Base-by-base conservation (phyloP, 208 protist genomes). In the Wallacemonas sp. region DNA sequence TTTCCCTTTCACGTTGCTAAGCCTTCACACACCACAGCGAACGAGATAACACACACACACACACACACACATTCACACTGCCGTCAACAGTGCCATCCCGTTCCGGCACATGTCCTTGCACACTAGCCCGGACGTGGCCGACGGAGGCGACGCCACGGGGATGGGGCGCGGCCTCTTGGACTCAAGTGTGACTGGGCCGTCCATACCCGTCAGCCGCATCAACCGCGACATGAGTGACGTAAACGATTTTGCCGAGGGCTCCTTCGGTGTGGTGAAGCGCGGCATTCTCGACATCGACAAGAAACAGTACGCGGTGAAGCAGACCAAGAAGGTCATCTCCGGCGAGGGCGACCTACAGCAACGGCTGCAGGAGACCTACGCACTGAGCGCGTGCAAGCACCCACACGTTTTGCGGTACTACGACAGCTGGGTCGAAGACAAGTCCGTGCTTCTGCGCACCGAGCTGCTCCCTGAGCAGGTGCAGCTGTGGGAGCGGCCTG, bases 361-460 rank as follows among this genome's bases (percentile, higher is more conserved):
- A 46, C 72, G 79, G 10, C 66, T 96, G 55, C 87, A 92, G 53
- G 90, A 96, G 62, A 76, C 89, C 19, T 92, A 91, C 59, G 80
- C 81, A 0, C 76, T 94, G 5, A 88, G 81, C 58, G 78, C 81
- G 8, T 85, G 82, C 69, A 73, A 69, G 30, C 87, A 87, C 61
- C 81, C 76, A 0, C 76, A 93, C 64, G 85, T 97, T 42, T 68
- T 97, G 26, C 76, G 83, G 27, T 97, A 97, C 72, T 91, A 83
- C 61, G 78, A 93, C 52, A 78, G 65, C 27, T 97, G 92, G 92
- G 73, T 94, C 15, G 92, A 97, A 68, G 85, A 91, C 27, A 77
- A 78, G 34, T 62, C 78, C 5, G 75, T 95, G 30, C 89, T 83
- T 57, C 38, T 97, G 27, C 87, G 89, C 39, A 91, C 83, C 0